phyloP scores from a whole-genome alignment of 306 rosid species.

The Ormosia emarginata region DNA sequence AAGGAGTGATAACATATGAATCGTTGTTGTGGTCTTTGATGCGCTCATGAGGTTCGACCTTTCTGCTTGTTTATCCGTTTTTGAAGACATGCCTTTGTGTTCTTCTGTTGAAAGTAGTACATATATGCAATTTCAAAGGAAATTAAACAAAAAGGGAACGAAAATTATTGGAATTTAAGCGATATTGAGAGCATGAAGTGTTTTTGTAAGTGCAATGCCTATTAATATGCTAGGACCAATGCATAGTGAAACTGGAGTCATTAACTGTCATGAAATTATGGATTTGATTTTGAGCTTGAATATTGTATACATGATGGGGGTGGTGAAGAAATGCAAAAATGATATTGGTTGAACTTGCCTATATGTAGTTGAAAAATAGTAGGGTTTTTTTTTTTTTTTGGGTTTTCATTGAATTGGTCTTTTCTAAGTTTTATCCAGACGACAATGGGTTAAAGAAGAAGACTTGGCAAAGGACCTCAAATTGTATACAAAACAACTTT shows the following conservation, averaged over 20 bases:
- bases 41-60: constrained; percentile 78
- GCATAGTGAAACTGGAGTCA: not conserved
- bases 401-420: not conserved
- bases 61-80: not conserved
- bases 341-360: not conserved
- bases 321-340: not conserved
- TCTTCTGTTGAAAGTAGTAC: not conserved
- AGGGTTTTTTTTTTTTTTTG: constrained; percentile 11
- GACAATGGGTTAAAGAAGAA: constrained; percentile 97
- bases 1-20: constrained; percentile 86
- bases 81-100: not conserved
- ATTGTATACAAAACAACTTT: constrained; percentile 86
- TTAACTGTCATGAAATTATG: not conserved
- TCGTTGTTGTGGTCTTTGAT: constrained; percentile 97
- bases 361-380: not conserved
- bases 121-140: not conserved
- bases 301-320: not conserved
- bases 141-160: not conserved
- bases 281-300: not conserved
- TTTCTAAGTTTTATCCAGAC: constrained; percentile 37
- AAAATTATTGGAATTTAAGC: not conserved
- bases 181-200: not conserved
- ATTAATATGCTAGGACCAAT: not conserved
- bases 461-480: constrained; percentile 96
- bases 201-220: not conserved